phyloP scores from a whole-genome alignment of 345 rosid species.

The Camelina hispida region DNA sequence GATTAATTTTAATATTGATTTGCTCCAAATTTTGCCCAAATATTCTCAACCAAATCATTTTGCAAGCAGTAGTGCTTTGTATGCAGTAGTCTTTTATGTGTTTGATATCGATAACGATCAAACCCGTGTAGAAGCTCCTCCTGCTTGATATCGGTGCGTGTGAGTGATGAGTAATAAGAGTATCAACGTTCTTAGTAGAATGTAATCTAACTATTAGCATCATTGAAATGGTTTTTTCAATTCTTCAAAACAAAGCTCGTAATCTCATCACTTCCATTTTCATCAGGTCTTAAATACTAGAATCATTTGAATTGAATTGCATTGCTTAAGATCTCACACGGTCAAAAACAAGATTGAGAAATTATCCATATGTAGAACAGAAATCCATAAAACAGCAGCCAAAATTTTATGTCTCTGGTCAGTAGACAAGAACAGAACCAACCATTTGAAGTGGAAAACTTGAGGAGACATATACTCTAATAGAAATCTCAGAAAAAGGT shows the following conservation, averaged over 20 bases:
- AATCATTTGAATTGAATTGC: background rate
- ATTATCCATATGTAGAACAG: conserved; percentile 19
- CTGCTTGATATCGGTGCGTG: conserved; percentile 20
- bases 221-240: background rate
- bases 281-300: background rate
- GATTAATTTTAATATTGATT: too few species aligned
- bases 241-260: too few species aligned
- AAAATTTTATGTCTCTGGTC: conserved; percentile 16
- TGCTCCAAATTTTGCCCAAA: too few species aligned
- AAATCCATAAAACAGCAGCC: background rate
- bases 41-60: too few species aligned
- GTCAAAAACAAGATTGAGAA: conserved; percentile 13
- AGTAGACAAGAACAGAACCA: conserved; percentile 9
- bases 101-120: conserved; percentile 10
- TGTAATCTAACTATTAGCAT: background rate
- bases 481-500: conserved; percentile 10
- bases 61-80: too few species aligned
- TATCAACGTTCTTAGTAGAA: background rate
- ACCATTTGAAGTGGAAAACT: conserved; percentile 10
- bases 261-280: background rate
- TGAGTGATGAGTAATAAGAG: background rate
- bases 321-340: conserved; percentile 4
- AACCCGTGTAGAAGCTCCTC: conserved; percentile 7
- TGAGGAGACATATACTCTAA: conserved; percentile 8
- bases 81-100: too few species aligned